These are phyloP conservation scores for Waltergamsia citrina DNA, from an alignment of 2,329 filamentous ascomycete genomes.

Conservation along the genomic window DNA sequence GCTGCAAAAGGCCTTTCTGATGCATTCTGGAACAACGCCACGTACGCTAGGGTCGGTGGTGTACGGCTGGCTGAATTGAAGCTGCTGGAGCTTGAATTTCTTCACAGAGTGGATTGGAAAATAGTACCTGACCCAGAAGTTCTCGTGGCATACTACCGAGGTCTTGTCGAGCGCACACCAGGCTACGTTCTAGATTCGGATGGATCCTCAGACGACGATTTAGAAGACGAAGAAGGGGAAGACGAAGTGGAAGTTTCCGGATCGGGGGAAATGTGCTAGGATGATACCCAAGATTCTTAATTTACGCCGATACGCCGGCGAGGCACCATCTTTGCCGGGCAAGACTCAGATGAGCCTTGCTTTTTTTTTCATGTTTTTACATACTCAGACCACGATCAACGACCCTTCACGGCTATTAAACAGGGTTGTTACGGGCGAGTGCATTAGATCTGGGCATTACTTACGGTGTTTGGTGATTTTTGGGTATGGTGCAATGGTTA, in stretches of 20 bases:
- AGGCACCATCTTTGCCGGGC: background rate
- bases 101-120: slow-evolving; percentile 88
- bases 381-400: no score
- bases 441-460: background rate
- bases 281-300: background rate
- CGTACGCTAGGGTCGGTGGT: slow-evolving; percentile 88
- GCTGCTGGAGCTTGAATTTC: slow-evolving; percentile 83
- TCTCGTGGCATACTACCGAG: slow-evolving; percentile 85
- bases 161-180: slow-evolving; percentile 61
- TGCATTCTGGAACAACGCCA: slow-evolving; percentile 97
- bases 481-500: no score
- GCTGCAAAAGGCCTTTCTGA: slow-evolving; percentile 94
- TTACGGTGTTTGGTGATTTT: background rate
- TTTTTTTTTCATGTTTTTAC: background rate
- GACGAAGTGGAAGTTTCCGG: slow-evolving; percentile 6
- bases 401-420: no score
- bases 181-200: slow-evolving; percentile 42
- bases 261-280: background rate
- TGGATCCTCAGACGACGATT: slow-evolving; percentile 16
- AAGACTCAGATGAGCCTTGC: background rate
- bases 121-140: slow-evolving; percentile 95
- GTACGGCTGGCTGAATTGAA: slow-evolving; percentile 86
- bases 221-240: slow-evolving; percentile 16
- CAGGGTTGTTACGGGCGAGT: background rate
- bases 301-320: background rate